These are phyloP conservation scores for Alternaria alternata DNA, from an alignment of 2,329 filamentous ascomycete genomes.

Conservation along the genomic window DNA sequence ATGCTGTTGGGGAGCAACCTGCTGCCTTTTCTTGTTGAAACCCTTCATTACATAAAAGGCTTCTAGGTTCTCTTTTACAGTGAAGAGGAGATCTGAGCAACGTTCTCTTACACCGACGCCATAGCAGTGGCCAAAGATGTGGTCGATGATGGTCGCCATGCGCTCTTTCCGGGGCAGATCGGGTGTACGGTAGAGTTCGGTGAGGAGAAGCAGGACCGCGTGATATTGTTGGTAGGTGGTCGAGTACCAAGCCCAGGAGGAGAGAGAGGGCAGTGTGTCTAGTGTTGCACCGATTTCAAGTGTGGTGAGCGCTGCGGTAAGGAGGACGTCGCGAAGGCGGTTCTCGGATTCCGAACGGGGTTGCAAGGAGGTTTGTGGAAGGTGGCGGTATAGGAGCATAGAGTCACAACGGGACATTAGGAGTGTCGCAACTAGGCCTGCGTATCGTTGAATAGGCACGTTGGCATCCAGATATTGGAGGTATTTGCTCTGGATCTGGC, in stretches of 20 bases:
- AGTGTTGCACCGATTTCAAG: conserved; percentile 51
- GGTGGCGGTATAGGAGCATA: conserved; percentile 51
- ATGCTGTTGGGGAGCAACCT: conserved; percentile 36
- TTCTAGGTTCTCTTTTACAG: conserved; percentile 50
- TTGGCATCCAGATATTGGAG: conserved; percentile 45
- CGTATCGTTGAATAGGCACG: conserved; percentile 47
- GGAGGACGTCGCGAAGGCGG: conserved; percentile 47
- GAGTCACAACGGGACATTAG: conserved; percentile 52
- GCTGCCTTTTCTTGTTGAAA: conserved; percentile 40
- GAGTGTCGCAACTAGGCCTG: conserved; percentile 48
- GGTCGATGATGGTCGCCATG: conserved; percentile 51
- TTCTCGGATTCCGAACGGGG: conserved; percentile 49
- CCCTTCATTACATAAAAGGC: conserved; percentile 52
- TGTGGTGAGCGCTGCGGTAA: conserved; percentile 47
- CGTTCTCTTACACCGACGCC: conserved; percentile 47
- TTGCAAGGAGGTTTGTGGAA: conserved; percentile 45
- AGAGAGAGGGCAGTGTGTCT: conserved; percentile 48
- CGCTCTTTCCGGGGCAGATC: conserved; percentile 46
- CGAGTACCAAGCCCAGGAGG: conserved; percentile 49
- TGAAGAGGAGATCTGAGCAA: conserved; percentile 47
- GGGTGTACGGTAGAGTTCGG: conserved; percentile 49
- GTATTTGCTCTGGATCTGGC: conserved; percentile 46
- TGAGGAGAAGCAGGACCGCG: conserved; percentile 48
- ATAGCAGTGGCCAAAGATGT: conserved; percentile 52
- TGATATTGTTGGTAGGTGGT: conserved; percentile 52